A percentile compares a stretch with the other conserved stretches of the same genome.
These are phyloP conservation scores for Phytophthora nicotianae DNA, from an alignment of 352 stramenopile genomes.

Conservation along the genomic window DNA sequence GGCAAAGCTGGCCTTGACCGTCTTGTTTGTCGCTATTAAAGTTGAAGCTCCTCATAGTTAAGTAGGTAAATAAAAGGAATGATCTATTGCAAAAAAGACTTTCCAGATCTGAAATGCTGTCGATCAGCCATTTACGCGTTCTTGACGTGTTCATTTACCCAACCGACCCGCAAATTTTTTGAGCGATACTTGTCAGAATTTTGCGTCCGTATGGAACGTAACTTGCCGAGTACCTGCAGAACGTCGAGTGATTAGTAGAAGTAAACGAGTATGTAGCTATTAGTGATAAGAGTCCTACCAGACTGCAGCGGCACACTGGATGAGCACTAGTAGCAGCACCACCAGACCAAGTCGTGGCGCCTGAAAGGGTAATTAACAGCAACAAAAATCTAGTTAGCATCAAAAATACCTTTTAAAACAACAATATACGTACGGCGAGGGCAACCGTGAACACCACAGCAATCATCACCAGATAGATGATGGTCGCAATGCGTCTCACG, in stretches of 20 bases:
- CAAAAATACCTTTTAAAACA: neutral
- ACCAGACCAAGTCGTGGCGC: slow-evolving; percentile 65
- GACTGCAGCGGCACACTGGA: slow-evolving; percentile 75
- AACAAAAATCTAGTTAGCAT: slow-evolving; percentile 1
- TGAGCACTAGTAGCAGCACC: slow-evolving; percentile 79
- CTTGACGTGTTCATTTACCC: slow-evolving; percentile 17
- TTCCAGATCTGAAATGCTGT: neutral
- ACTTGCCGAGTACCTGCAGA: slow-evolving; percentile 74
- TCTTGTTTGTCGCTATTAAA: slow-evolving; percentile 20
- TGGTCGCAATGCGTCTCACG: slow-evolving; percentile 67
- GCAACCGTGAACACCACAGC: slow-evolving; percentile 72
- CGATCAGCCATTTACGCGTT: neutral
- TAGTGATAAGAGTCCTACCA: slow-evolving; percentile 46
- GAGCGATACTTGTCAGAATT: slow-evolving; percentile 67
- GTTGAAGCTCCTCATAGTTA: slow-evolving; percentile 22
- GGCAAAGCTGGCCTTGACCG: slow-evolving; percentile 23
- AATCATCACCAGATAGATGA: slow-evolving; percentile 85
- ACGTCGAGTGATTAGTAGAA: slow-evolving; percentile 2
- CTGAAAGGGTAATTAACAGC: slow-evolving; percentile 33
- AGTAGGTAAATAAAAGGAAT: slow-evolving; percentile 40
- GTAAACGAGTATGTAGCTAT: neutral
- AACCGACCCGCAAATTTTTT: slow-evolving; percentile 61
- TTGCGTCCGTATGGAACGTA: slow-evolving; percentile 88
- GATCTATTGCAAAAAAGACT: slow-evolving; percentile 35
- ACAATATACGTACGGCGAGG: slow-evolving; percentile 49